Conservation (phyloP, 441 rosid species). For the Syzygium malaccense region DNA sequence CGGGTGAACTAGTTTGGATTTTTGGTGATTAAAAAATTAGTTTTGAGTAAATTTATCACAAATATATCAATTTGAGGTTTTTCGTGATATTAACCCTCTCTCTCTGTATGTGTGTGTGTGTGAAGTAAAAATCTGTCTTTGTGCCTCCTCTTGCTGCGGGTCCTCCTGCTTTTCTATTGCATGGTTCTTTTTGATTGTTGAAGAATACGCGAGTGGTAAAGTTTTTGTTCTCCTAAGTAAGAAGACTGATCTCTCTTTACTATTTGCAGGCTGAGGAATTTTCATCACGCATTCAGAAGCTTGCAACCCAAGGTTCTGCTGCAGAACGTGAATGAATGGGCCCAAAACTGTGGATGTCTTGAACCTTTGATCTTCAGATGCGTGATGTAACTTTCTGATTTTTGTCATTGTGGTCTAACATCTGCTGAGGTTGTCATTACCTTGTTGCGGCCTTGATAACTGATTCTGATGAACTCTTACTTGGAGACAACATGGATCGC, state of each 20-base stretch:
- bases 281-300: slow-evolving; percentile 67
- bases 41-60: no score
- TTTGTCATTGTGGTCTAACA: not conserved
- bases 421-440: not conserved
- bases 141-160: not conserved
- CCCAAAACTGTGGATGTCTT: slow-evolving; percentile 69
- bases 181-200: not conserved
- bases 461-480: not conserved
- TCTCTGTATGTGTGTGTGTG: no score
- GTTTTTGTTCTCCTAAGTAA: not conserved
- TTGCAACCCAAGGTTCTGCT: slow-evolving; percentile 65
- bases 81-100: no score
- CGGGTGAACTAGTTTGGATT: no score
- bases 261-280: slow-evolving; percentile 80
- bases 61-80: no score
- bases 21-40: no score
- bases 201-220: no score
- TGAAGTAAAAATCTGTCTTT: not conserved
- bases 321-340: slow-evolving; percentile 50
- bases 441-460: not conserved
- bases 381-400: not conserved
- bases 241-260: slow-evolving; percentile 3
- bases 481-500: not conserved
- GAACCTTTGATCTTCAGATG: slow-evolving; percentile 10
- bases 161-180: no score